Evolutionary conservation across 768 basidiomycete species (phyloP), one percentile per base, ranked within the genome.

Genomic region (Boletus tomentosulus): DNA sequence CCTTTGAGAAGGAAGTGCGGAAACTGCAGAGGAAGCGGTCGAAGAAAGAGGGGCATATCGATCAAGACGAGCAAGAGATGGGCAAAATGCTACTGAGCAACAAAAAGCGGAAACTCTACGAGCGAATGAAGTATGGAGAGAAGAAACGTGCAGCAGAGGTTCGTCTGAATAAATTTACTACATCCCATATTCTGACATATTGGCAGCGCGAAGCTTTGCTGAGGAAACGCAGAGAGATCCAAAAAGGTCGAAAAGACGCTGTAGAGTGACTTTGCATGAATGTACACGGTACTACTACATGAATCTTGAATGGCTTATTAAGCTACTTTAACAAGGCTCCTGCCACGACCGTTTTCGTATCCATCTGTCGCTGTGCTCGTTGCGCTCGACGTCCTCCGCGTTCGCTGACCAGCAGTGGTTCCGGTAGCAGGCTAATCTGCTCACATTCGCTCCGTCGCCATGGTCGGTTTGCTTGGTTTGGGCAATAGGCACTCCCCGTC

Each of bases 1-100:
- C 79, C 6, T 97, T 96, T 68, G 86, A 89, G 69, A 84, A 85
- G 61, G 81, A 85, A 64, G 79, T 92, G 47, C 79, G 76, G 60
- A 85, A 85, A 66, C 77, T 79, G 33, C 73, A 69, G 55, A 84
- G 78, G 61, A 73, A 75, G 59, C 64, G 57, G 42, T 51, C 60
- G 37, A 61, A 56, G 50, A 66, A 61, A 11, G 73, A 70, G 57
- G 70, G 71, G 60, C 59, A 62, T 58, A 74, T 74, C 57, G 70
- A 73, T 57, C 31, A 61, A 58, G 44, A 63, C 19, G 91, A 93
- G 67, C 78, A 84, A 63, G 89, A 95, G 66, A 91, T 96, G 88
- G 87, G 90, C 72, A 96, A 95, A 80, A 96, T 98, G 86, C 80
- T 98, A 83, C 86, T 97, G 86, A 96, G 91, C 76, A 93, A 92